Percentiles rank a stretch among this genome's conserved stretches.
These are phyloP conservation scores for Sporodiniella umbellata DNA, from an alignment of 371 early-diverging fungal genomes.

Conservation along the genomic window DNA sequence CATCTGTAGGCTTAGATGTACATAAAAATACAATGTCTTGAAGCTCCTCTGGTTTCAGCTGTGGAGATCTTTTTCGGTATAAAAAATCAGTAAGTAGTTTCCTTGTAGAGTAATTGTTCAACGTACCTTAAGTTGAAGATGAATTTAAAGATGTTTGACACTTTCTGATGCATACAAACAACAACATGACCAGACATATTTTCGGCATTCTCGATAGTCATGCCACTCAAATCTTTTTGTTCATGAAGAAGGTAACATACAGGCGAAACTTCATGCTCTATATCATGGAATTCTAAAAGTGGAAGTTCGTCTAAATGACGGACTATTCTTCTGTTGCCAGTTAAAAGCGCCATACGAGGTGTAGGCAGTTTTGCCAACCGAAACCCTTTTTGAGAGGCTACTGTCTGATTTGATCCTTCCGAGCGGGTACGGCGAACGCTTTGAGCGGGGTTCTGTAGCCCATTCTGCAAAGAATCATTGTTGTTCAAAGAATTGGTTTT, in stretches of 20 bases:
- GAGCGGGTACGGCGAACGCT: slow-evolving; percentile 7
- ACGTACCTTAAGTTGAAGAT: slow-evolving; percentile 40
- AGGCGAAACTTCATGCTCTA: slow-evolving; percentile 25
- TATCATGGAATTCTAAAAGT: slow-evolving; percentile 17
- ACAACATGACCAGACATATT: slow-evolving; percentile 37
- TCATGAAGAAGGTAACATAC: slow-evolving; percentile 46
- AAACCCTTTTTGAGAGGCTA: slow-evolving; percentile 10
- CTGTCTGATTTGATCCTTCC: slow-evolving; percentile 10
- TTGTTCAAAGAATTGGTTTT: neutral
- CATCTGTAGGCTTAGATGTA: slow-evolving; percentile 31
- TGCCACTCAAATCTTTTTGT: slow-evolving; percentile 26
- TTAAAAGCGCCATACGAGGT: slow-evolving; percentile 21
- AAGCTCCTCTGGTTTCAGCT: slow-evolving; percentile 34
- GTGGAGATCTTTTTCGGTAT: slow-evolving; percentile 31
- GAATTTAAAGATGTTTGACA: slow-evolving; percentile 45
- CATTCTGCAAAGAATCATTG: neutral
- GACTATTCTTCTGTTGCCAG: slow-evolving; percentile 20
- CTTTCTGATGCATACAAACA: slow-evolving; percentile 44
- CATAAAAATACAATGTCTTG: slow-evolving; percentile 57
- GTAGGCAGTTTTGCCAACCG: slow-evolving; percentile 14
- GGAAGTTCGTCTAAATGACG: slow-evolving; percentile 12
- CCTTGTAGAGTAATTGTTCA: neutral
- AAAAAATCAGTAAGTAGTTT: neutral
- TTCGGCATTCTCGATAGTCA: slow-evolving; percentile 33
- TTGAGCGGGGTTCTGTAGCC: neutral